Conservation (phyloP, 2,329 filamentous ascomycete species). For the Trichoderma gracile region DNA sequence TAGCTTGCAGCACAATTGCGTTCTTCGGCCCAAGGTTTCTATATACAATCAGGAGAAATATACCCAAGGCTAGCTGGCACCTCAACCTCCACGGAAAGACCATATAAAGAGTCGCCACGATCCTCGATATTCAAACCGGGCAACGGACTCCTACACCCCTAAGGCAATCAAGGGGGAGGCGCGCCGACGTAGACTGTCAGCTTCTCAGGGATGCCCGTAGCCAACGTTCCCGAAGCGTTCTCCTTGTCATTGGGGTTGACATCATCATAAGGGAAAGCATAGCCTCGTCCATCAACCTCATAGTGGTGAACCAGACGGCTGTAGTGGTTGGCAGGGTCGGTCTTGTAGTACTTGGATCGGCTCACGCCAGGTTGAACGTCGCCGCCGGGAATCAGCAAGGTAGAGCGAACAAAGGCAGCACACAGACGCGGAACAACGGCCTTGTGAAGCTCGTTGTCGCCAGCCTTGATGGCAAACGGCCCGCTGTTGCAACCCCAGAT, state of each 20-base stretch:
- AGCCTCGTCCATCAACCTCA: slow-evolving; percentile 61
- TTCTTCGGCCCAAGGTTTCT: background rate
- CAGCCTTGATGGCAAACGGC: slow-evolving; percentile 42
- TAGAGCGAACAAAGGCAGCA: slow-evolving; percentile 51
- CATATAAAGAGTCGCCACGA: too few relatives aligned
- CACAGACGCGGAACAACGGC: slow-evolving; percentile 52
- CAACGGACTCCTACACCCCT: too few relatives aligned
- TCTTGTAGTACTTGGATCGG: slow-evolving; percentile 46
- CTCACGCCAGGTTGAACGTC: slow-evolving; percentile 46
- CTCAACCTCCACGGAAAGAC: too few relatives aligned
- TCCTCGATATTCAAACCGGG: too few relatives aligned
- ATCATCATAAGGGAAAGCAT: slow-evolving; percentile 69
- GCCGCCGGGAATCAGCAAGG: slow-evolving; percentile 49
- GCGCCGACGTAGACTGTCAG: slow-evolving; percentile 37
- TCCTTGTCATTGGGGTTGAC: slow-evolving; percentile 58
- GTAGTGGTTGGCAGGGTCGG: slow-evolving; percentile 57
- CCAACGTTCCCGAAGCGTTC: slow-evolving; percentile 49
- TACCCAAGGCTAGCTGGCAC: background rate
- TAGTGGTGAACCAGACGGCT: slow-evolving; percentile 60
- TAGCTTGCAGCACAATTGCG: background rate
- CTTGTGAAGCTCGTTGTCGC: slow-evolving; percentile 44
- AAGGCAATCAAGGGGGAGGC: background rate
- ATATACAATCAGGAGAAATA: background rate
- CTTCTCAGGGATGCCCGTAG: slow-evolving; percentile 31
- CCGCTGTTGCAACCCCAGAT: slow-evolving; percentile 56